Evolutionary conservation across 768 basidiomycete genomes (phyloP).

Genomic region (Kockovaella imperatae): DNA sequence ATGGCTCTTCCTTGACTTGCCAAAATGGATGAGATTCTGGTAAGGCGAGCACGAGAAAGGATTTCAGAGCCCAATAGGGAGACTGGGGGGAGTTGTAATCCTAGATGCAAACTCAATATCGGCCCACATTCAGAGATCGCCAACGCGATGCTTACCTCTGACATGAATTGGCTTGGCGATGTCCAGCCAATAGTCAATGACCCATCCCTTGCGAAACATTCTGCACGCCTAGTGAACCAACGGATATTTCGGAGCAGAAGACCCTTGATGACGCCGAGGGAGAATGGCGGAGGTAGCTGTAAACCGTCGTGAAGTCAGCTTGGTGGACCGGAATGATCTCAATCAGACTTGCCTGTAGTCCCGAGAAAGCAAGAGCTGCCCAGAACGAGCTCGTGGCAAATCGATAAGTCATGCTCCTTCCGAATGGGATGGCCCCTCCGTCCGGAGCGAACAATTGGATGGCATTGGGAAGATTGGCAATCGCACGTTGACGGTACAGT

Average conservation of each 20-base stretch:
- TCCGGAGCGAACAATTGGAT: conserved; percentile 23
- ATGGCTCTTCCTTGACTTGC: conserved; percentile 57
- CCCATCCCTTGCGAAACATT: conserved; percentile 53
- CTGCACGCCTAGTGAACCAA: conserved; percentile 57
- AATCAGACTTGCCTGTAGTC: conserved; percentile 31
- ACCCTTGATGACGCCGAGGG: conserved; percentile 64
- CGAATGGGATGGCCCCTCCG: conserved; percentile 54
- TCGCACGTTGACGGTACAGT: conserved; percentile 10
- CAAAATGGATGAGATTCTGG: conserved; percentile 65
- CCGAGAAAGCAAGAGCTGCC: conserved; percentile 22
- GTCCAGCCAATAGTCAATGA: conserved; percentile 62
- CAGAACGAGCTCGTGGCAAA: conserved; percentile 52
- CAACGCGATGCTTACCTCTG: conserved; percentile 39
- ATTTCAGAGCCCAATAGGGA: conserved; percentile 71
- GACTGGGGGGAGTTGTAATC: conserved; percentile 50
- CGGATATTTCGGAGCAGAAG: conserved; percentile 63
- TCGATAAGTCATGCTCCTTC: conserved; percentile 64
- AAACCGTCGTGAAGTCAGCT: conserved; percentile 45
- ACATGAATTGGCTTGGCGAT: conserved; percentile 65
- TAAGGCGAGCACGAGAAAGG: conserved; percentile 59
- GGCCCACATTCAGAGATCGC: not conserved
- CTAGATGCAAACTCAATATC: conserved; percentile 3
- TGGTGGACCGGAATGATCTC: not conserved
- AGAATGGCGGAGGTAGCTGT: conserved; percentile 57
- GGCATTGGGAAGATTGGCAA: conserved; percentile 1